Evolutionary conservation across 2,329 filamentous ascomycete species (phyloP), one percentile per base, ranked within the genome.

Genomic region (Cladobotryum mycophilum): DNA sequence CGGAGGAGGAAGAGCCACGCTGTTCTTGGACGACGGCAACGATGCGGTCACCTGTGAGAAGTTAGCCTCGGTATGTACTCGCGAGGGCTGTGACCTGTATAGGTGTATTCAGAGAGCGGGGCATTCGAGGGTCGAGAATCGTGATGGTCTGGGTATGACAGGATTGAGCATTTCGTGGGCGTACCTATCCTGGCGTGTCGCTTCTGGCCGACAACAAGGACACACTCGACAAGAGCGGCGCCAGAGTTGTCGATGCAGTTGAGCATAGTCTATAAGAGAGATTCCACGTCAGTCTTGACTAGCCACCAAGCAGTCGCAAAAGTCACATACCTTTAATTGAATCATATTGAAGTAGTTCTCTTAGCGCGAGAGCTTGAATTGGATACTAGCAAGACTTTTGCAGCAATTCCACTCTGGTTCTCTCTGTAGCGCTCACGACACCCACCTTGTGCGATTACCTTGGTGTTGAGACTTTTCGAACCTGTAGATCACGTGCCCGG

Each of bases 181-280:
- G 63, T 80, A 96, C 91, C 93, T 65, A 99, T 91, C 65, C 85
- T 86, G 53, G 92, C 93, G 64, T 85, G 82, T 60, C 84, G 78
- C 76, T 96, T 95, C 75, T 92, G 93, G 65, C 89, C 89, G 64
- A 99, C 77, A 56, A 97, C 87, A 68, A 92, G 86, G 68, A 87
- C 88, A 75, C 93, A 99, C 76, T 99, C 93, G 73, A 97, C 93
- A 60, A 99, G 79, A 63, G 93, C 91, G 61, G 93, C 93, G 68
- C 93, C 93, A 58, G 93, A 97, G 78, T 96, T 99, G 85, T 99
- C 93, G 82, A 99, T 97, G 85, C 93, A 97, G 75, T 93, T 96
- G 64, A 99, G 82, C 82, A 99, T 89, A 68, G 91, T 88, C 93
- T 96, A 30, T 30, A 7, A 30, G 25, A 30, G 4, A 11, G 25